Conservation (phyloP, 306 rosid species). For the Malus orientalis region DNA sequence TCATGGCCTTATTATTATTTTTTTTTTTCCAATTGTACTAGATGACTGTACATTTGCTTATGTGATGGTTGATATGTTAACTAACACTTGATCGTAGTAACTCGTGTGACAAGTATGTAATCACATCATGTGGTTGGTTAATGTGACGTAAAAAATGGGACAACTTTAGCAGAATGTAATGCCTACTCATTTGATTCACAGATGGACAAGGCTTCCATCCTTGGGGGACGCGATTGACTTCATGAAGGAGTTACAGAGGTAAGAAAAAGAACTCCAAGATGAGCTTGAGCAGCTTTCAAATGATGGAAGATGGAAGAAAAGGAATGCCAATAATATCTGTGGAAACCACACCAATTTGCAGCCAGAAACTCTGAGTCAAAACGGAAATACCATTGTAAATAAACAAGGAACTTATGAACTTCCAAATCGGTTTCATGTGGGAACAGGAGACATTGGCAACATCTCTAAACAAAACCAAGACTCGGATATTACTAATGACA, state of each 20-base stretch:
- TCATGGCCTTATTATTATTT: neutral
- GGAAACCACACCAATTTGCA: conserved; percentile 26
- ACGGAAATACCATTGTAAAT: conserved; percentile 14
- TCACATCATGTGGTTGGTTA: neutral
- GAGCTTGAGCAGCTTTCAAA: conserved; percentile 61
- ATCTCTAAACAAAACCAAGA: conserved; percentile 44
- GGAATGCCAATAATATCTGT: neutral
- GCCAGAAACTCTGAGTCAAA: conserved; percentile 23
- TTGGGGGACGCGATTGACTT: conserved; percentile 82
- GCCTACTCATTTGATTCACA: conserved; percentile 9
- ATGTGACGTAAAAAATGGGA: neutral
- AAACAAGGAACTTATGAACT: conserved; percentile 30
- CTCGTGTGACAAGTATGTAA: too few species aligned
- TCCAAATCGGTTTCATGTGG: conserved; percentile 35
- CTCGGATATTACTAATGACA: conserved; percentile 38
- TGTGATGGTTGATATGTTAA: neutral
- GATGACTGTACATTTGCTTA: neutral
- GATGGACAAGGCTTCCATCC: conserved; percentile 86
- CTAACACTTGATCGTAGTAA: neutral
- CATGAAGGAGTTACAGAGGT: conserved; percentile 68
- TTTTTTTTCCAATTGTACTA: neutral
- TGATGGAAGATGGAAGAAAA: conserved; percentile 29
- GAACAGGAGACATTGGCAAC: conserved; percentile 33
- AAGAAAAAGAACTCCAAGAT: conserved; percentile 74
- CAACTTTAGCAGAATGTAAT: neutral